Percentiles rank a stretch among this genome's conserved stretches.
Evolutionary conservation across 2,329 filamentous ascomycete genomes (phyloP).

Genomic region (Herpotrichia juniperi): DNA sequence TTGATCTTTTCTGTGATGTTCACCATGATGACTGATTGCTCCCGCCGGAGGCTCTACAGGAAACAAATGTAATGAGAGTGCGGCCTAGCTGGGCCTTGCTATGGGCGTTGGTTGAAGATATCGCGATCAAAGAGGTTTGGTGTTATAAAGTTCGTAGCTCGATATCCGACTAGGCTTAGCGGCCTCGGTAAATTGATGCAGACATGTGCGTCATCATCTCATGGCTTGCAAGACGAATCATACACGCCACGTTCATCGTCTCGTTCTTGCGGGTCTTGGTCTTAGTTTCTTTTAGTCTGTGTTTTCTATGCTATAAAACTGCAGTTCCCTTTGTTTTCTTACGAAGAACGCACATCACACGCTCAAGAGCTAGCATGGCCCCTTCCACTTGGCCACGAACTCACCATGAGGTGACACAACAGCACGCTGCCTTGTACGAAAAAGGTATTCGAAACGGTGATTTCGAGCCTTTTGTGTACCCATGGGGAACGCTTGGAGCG

Average conservation of each 20-base stretch:
- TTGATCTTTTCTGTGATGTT: slow-evolving; percentile 99
- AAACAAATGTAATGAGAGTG: background rate
- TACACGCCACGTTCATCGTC: slow-evolving; percentile 14
- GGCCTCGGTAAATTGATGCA: slow-evolving; percentile 20
- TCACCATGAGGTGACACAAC: slow-evolving; percentile 37
- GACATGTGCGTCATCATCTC: slow-evolving; percentile 37
- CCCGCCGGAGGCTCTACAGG: background rate
- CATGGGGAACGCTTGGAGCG: slow-evolving; percentile 48
- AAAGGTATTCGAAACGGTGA: slow-evolving; percentile 45
- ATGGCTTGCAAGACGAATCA: background rate
- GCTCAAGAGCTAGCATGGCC: slow-evolving; percentile 16
- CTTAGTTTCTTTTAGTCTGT: background rate
- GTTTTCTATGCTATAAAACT: background rate
- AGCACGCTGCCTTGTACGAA: slow-evolving; percentile 50
- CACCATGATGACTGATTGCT: slow-evolving; percentile 70
- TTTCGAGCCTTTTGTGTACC: slow-evolving; percentile 52
- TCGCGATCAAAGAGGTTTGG: slow-evolving; percentile 34
- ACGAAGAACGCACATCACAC: background rate
- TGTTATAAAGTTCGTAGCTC: slow-evolving; percentile 40
- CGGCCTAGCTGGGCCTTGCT: background rate
- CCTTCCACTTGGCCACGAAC: slow-evolving; percentile 34
- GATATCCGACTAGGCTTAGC: slow-evolving; percentile 22
- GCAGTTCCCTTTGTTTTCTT: slow-evolving; percentile 5
- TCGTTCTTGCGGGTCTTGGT: slow-evolving; percentile 18
- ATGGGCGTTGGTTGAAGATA: slow-evolving; percentile 14